Evolutionary conservation across 768 basidiomycete species (phyloP), one percentile per base, ranked within the genome.

Genomic region (Rhodotorula babjevae): DNA sequence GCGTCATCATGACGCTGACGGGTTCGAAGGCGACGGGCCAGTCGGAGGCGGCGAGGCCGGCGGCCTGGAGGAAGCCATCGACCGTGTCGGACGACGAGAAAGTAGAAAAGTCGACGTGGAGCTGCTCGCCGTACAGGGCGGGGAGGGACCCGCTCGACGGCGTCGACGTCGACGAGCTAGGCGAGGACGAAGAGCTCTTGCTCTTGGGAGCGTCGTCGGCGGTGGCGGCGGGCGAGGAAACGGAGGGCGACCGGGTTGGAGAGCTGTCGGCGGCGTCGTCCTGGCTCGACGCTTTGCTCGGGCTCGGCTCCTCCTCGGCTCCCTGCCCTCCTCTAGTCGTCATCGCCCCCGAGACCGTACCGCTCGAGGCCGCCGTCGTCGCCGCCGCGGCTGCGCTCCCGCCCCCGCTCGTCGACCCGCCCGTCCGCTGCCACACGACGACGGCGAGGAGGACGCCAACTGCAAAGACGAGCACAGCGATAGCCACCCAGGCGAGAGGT

Each of bases 81-180:
- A 65, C 33, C 0, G 36, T 19, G 53, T 42, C 55, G 42, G 63
- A 29, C 18, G 53, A 31, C 29, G 40, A 21, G 55, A 40, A 64
- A 40, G 63, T 44, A 27, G 40, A 36, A 19, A 65, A 65, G 21
- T 65, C 63, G 53, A 65, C 19, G 44, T 56, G 42, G 53, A 65
- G 63, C 16, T 36, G 25, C 52, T 55, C 18, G 63, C 63, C 63
- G 29, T 31, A 53, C 27, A 65, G 49, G 18, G 42, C 53, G 3
- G 63, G 27, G 40, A 65, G 63, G n/a, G 25, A n/a, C 40, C 36
- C 25, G 25, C 23, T 16, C 3, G 63, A 29, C 14, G 53, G 46
- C 25, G 53, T 21, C 5, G 40, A 4, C 29, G 53, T 16, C 16
- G 63, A 25, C 6, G 36, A 16, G 27, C 5, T 36, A 5, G 52